Base-by-base conservation (phyloP, 176 grass and related monocot species). In the Oryza rufipogon region DNA sequence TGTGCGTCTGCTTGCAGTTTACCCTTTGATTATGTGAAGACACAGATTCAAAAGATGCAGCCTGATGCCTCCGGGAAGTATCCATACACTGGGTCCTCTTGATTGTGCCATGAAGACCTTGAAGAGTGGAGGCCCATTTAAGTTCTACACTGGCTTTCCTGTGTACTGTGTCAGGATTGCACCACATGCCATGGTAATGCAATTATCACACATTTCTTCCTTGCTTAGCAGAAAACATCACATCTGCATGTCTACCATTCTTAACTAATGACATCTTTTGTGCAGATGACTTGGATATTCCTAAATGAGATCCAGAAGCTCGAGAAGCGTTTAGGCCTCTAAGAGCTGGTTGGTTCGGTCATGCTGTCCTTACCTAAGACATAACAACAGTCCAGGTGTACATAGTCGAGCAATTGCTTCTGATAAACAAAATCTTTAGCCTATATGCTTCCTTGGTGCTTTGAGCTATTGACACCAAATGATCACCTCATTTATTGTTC, bases 1-100 rank as follows among this genome's bases (percentile, higher is more conserved):
- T 97, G 91, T 81, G 95, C 95, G 49, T 71, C 95, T 78, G 95
- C 95, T 81, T 97, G 95, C 81, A 97, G 95, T 86, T 92, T 97
- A 70, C 95, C 95, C 16, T 97, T 97, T 52, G 95, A 97, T 85
- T 97, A 97, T 54, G 95, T 97, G 70, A 97, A 97, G 81, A 97
- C 95, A 30, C 95, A 97, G 84, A 91, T 97, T 83, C 95, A 97
- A 66, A 97, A 97, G 86, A 97, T 97, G 95, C 95, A 97, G 71
- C 95, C 92, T 51, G 95, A 97, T 86, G 90, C 92, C 80, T 88
- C 74, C 41, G 92, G 95, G 41, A 97, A 97, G 79, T 97, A 94
- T 80, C 95, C 92, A 20, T 97, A 97, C 79, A 89, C 92, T 12
- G 95, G 92, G 6, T 94, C 95, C 95, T 68, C 76, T 97, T 78